Base-by-base conservation (phyloP, 2,329 filamentous ascomycete species). In the Pseudogymnoascus sp. region DNA sequence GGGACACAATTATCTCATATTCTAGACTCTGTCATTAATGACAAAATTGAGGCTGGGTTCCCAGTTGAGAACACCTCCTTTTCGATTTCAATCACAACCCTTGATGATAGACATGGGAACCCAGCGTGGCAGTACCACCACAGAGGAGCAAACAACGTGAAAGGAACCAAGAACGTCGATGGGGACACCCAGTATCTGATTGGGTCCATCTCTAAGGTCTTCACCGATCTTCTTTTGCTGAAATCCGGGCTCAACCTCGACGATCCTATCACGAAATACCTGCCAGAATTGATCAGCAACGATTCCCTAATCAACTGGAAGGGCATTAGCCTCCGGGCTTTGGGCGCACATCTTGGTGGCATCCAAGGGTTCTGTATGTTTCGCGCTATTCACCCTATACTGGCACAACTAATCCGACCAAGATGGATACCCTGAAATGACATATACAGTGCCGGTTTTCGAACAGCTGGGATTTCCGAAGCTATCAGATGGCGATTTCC, bases 171-270 rank as follows among this genome's bases (percentile, higher is more conserved):
- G 8, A 38, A 25, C 12, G 61, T 62, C 12, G 37, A 46, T 9
- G 61, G 61, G 1, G 66, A 78, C 53, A 76, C 71, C 0, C 67
- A 76, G 25, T 81, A 76, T 67, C 68, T 73, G 1, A 66, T 77
- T 5, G 75, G 71, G 11, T 79, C 78, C 64, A 69, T 80, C 18
- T 77, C 76, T 14, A 80, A 80, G 67, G 67, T 77, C 7, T 75
- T 77, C 64, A 77, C 74, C 4, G 72, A 78, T 3, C 76, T 75
- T 60, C 71, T 72, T 5, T 75, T 75, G 64, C 69, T 79, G 12
- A 37, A 62, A 38, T 23, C 46, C 12, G 43, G 42, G 12, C 69
- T 70, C 8, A 74, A 77, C 62, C 77, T 76, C 70, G 72, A 74
- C 38, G 70, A 74, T 5, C 75, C 76, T 3, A 73, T 78, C 59